These are phyloP conservation scores for Drechslerella stenobrocha DNA, from an alignment of 2,329 filamentous ascomycete species.

Conservation along the genomic window DNA sequence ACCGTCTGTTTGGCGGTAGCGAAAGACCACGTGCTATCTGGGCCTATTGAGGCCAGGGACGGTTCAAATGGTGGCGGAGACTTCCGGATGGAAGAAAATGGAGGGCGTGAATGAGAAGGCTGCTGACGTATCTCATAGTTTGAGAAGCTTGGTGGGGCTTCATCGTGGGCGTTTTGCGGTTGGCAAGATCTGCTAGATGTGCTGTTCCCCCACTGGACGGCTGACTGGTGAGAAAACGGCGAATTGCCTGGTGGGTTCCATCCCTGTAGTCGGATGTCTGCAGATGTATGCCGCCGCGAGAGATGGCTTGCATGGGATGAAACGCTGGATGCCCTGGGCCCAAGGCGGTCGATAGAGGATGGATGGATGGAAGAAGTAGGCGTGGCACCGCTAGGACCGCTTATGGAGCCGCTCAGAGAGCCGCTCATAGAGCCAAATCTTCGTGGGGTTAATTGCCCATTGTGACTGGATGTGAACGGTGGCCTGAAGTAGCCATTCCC, in stretches of 20 bases:
- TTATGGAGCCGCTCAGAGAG: slow-evolving; percentile 79
- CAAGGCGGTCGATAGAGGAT: slow-evolving; percentile 67
- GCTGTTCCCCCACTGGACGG: slow-evolving; percentile 70
- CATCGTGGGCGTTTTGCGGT: slow-evolving; percentile 61
- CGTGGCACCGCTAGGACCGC: slow-evolving; percentile 65
- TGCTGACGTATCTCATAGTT: slow-evolving; percentile 63
- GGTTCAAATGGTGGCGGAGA: slow-evolving; percentile 52
- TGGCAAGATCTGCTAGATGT: slow-evolving; percentile 60
- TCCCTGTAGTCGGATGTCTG: slow-evolving; percentile 87
- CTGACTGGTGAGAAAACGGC: slow-evolving; percentile 65
- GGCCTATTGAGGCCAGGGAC: slow-evolving; percentile 49
- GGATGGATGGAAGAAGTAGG: slow-evolving; percentile 74
- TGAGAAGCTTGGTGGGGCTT: slow-evolving; percentile 65
- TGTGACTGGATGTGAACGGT: slow-evolving; percentile 32
- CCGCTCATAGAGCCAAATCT: slow-evolving; percentile 84
- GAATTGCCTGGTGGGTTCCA: slow-evolving; percentile 64
- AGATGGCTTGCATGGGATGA: slow-evolving; percentile 48
- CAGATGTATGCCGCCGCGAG: slow-evolving; percentile 74
- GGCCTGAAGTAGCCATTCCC: slow-evolving; percentile 67
- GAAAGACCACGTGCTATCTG: slow-evolving; percentile 52
- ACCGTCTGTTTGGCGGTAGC: slow-evolving; percentile 43
- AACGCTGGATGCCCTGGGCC: slow-evolving; percentile 63
- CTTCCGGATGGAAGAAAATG: slow-evolving; percentile 50
- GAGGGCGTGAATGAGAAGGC: slow-evolving; percentile 36
- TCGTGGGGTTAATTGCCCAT: slow-evolving; percentile 58